Conservation (phyloP, 1,139 yeast species). For the Sugiyamaella paludigena region DNA sequence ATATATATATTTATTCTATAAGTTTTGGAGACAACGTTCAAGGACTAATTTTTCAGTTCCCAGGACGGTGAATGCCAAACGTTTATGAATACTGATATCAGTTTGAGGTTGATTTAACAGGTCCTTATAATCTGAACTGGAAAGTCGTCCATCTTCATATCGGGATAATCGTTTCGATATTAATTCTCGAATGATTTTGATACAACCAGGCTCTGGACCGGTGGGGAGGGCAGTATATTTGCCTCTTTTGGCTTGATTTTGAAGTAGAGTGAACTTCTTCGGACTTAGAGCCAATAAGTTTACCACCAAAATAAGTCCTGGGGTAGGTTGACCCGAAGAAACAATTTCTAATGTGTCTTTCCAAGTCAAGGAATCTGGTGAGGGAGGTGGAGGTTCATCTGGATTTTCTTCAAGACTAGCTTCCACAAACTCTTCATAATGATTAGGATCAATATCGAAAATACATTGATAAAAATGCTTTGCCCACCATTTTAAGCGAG, state of each 20-base stretch:
- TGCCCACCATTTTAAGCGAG: conserved; percentile 65
- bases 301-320: conserved; percentile 42
- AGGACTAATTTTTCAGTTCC: conserved; percentile 38
- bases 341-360: conserved; percentile 29
- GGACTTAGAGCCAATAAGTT: conserved; percentile 36
- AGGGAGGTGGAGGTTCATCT: conserved; percentile 18
- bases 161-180: conserved; percentile 27
- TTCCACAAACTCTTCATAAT: conserved; percentile 33
- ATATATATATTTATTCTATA: conserved; percentile 2
- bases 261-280: conserved; percentile 23
- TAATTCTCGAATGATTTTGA: conserved; percentile 22
- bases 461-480: conserved; percentile 47
- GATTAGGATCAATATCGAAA: conserved; percentile 40
- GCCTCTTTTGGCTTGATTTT: conserved; percentile 25
- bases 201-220: conserved; percentile 16
- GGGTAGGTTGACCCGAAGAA: conserved; percentile 43
- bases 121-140: conserved; percentile 31
- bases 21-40: conserved; percentile 23
- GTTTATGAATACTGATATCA: conserved; percentile 17
- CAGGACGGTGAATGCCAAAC: conserved; percentile 29
- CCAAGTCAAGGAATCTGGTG: conserved; percentile 25
- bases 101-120: conserved; percentile 18
- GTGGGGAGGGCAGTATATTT: conserved; percentile 21
- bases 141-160: conserved; percentile 34
- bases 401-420: conserved; percentile 13